Evolutionary conservation across 257 asterid genomes (phyloP).

Genomic region (Craterostigma plantagineum): DNA sequence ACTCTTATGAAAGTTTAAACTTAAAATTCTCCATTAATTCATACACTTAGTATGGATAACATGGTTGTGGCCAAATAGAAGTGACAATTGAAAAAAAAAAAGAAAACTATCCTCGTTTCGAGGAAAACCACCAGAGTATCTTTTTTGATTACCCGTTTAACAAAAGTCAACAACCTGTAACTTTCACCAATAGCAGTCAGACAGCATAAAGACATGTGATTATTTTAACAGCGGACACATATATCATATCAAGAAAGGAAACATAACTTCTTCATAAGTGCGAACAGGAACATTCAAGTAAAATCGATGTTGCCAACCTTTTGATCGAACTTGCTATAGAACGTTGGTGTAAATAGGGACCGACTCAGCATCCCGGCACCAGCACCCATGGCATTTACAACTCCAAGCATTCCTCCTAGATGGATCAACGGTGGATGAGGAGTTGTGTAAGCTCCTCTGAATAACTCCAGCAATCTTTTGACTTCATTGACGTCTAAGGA

Average conservation of each 20-base stretch:
- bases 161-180: no score
- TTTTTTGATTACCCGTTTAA: background rate
- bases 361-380: conserved; percentile 45
- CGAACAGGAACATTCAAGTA: conserved; percentile 1
- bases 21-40: no score
- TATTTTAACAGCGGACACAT: no score
- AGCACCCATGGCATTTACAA: conserved; percentile 72
- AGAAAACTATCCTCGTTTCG: background rate
- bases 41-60: no score
- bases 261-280: background rate
- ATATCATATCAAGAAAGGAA: background rate
- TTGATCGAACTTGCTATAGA: conserved; percentile 16
- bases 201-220: no score
- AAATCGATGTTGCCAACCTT: conserved; percentile 29
- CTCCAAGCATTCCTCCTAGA: conserved; percentile 88
- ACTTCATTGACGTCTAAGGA: conserved; percentile 33
- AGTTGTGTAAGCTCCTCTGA: conserved; percentile 45
- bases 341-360: conserved; percentile 12
- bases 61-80: no score
- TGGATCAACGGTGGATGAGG: conserved; percentile 46
- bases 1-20: background rate
- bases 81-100: no score
- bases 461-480: conserved; percentile 36
- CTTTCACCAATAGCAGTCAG: no score
- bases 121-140: background rate